These are phyloP conservation scores for Zalerion maritima DNA, from an alignment of 495 filamentous ascomycete species.

Conservation along the genomic window DNA sequence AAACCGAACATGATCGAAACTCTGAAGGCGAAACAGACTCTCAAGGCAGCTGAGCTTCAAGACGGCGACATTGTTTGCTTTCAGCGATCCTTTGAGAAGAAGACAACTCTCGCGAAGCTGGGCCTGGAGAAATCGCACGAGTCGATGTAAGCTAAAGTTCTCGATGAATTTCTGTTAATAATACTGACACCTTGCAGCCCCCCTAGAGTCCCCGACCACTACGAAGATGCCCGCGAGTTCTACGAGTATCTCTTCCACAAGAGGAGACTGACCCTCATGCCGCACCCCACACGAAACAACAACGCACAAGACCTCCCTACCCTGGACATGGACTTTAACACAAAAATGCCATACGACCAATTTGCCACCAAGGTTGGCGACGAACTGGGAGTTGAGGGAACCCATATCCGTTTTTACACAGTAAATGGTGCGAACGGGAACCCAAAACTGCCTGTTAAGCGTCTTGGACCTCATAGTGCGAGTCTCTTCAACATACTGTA, in stretches of 20 bases:
- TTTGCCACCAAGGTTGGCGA: conserved; percentile 77
- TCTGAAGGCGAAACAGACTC: conserved; percentile 78
- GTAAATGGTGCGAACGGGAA: conserved; percentile 60
- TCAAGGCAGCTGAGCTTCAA: conserved; percentile 85
- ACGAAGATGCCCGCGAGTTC: conserved; percentile 60
- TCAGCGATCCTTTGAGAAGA: conserved; percentile 45
- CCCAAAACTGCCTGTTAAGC: conserved; percentile 61
- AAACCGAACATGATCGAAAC: conserved; percentile 93
- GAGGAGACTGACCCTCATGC: conserved; percentile 52
- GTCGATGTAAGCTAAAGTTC: conserved; percentile 16
- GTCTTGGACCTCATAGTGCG: conserved; percentile 38
- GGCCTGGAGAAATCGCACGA: conserved; percentile 7
- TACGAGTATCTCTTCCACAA: conserved; percentile 88
- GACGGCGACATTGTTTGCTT: conserved; percentile 97
- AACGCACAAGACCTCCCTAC: conserved; percentile 33
- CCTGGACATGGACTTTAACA: conserved; percentile 63
- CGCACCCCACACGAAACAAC: conserved; percentile 36
- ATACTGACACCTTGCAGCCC: too few relatives aligned
- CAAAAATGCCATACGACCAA: conserved; percentile 83
- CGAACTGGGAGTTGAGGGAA: conserved; percentile 58
- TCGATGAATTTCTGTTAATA: too few relatives aligned
- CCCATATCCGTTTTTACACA: conserved; percentile 80
- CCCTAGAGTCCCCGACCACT: conserved; percentile 19
- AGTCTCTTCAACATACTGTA: conserved; percentile 59
- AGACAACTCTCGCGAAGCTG: conserved; percentile 16